Base-by-base conservation (phyloP, 2,329 filamentous ascomycete species). In the Calonectria ilicicola region DNA sequence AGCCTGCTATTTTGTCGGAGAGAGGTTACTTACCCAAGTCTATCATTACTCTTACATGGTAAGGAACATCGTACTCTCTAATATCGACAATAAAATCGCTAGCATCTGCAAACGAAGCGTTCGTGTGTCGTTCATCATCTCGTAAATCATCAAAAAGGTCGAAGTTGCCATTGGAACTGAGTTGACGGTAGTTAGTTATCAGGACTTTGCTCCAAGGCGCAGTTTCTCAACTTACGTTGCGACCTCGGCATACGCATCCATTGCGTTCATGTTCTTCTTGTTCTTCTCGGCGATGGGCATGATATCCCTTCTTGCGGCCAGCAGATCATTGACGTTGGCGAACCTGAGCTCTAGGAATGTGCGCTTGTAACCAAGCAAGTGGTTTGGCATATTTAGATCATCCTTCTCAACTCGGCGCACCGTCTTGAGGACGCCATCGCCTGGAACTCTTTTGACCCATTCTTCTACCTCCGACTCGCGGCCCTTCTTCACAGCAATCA, bases 21-120 rank as follows among this genome's bases (percentile, higher is more conserved):
- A 42, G 15, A 29, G 29, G 26, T n/a, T 10, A 76, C 82, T 73
- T 76, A 95, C 94, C 90, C 89, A 95, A 91, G 86, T 99, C 97
- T 86, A 99, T 99, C 85, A 97, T 94, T 86, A 99, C 96, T 90
- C 97, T 92, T 82, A 99, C 97, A 88, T 99, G 97, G 88, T 99
- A 99, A 76, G 97, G 97, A 80, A 99, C 97, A 85, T 99, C 97
- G 85, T 98, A 99, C 88, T 99, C 97, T 89, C 97, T 93, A 83
- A 99, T 98, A 90, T 99, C 97, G 86, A 98, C 91, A 89, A 99
- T 95, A 84, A 93, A 98, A 89, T 98, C 96, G 89, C 95, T 98
- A 72, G 96, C 95, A 84, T 98, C 96, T 78, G 93, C 89, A 86
- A 95, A 93, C 77, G 89, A 88, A 83, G 90, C 90, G 87, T 93